A percentile compares a stretch with the other conserved stretches of the same genome.
Conservation (phyloP, 495 filamentous ascomycete species). For the Lasiosphaeriaceae sp. region DNA sequence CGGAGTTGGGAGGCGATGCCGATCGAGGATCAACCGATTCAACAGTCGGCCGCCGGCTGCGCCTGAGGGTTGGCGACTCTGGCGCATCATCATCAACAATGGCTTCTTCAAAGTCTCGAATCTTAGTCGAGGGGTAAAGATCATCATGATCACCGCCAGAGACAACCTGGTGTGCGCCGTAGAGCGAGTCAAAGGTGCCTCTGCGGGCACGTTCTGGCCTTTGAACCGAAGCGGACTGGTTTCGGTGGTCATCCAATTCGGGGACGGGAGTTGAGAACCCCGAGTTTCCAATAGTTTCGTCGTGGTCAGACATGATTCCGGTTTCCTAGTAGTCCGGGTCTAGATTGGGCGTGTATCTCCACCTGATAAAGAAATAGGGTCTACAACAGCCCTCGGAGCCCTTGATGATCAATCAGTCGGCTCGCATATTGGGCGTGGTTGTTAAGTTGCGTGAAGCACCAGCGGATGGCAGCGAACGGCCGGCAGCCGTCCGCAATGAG, state of each 20-base stretch:
- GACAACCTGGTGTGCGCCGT: slow-evolving; percentile 42
- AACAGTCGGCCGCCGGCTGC: slow-evolving; percentile 46
- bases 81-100: slow-evolving; percentile 75
- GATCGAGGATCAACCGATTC: slow-evolving; percentile 53
- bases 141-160: slow-evolving; percentile 26
- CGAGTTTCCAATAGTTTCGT: slow-evolving; percentile 42
- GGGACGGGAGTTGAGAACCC: slow-evolving; percentile 74
- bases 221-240: slow-evolving; percentile 66
- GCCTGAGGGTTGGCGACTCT: slow-evolving; percentile 33
- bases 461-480: slow-evolving; percentile 40
- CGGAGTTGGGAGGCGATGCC: slow-evolving; percentile 88
- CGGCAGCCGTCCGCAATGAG: slow-evolving; percentile 33
- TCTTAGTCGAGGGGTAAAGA: slow-evolving; percentile 25
- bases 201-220: slow-evolving; percentile 49
- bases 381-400: slow-evolving; percentile 22
- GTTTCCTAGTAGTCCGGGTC: neutral
- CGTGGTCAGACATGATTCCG: slow-evolving; percentile 55
- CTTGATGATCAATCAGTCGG: slow-evolving; percentile 21
- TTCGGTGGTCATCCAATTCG: slow-evolving; percentile 89
- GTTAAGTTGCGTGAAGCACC: slow-evolving; percentile 23
- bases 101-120: slow-evolving; percentile 67
- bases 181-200: slow-evolving; percentile 53
- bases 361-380: slow-evolving; percentile 12
- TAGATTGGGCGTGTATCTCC: slow-evolving; percentile 1
- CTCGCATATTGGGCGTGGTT: slow-evolving; percentile 28